phyloP scores from a whole-genome alignment of 2,329 filamentous ascomycete genomes.

The Ascochyta pisi region DNA sequence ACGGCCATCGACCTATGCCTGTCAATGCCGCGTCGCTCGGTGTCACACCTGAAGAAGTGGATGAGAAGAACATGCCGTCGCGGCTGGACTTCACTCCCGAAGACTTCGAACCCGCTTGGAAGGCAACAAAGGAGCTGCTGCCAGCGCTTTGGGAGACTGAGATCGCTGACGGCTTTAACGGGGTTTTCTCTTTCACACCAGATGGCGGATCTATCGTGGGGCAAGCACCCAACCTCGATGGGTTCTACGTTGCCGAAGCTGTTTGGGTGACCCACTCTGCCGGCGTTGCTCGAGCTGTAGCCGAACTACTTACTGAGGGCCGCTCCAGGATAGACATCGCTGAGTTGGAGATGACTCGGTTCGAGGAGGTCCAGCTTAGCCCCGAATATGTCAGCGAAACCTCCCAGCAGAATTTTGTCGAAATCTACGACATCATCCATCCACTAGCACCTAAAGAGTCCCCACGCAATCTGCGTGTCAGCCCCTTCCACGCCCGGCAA shows the following conservation, averaged over 20 bases:
- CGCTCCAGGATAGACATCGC: slow-evolving; percentile 63
- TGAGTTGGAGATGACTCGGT: slow-evolving; percentile 66
- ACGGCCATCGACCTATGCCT: slow-evolving; percentile 68
- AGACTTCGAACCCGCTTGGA: slow-evolving; percentile 68
- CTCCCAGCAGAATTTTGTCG: slow-evolving; percentile 66
- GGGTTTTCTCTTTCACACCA: slow-evolving; percentile 70
- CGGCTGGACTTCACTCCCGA: slow-evolving; percentile 65
- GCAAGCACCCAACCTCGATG: slow-evolving; percentile 63
- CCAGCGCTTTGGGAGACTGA: slow-evolving; percentile 59
- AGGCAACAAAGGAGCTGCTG: slow-evolving; percentile 61
- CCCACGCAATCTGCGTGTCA: slow-evolving; percentile 65
- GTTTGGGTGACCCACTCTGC: slow-evolving; percentile 73
- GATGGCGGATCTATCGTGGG: slow-evolving; percentile 68
- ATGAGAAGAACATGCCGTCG: slow-evolving; percentile 69
- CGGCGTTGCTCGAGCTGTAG: slow-evolving; percentile 66
- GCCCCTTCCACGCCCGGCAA: slow-evolving; percentile 64
- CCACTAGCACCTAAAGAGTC: slow-evolving; percentile 65
- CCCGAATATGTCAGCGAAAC: slow-evolving; percentile 65
- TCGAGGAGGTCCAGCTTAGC: slow-evolving; percentile 66
- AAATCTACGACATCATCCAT: slow-evolving; percentile 70
- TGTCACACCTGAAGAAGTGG: slow-evolving; percentile 60
- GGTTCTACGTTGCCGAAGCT: slow-evolving; percentile 70
- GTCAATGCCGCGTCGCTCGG: slow-evolving; percentile 63
- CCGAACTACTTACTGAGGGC: slow-evolving; percentile 64
- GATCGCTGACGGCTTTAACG: slow-evolving; percentile 68